Base-by-base conservation (phyloP, 2,329 filamentous ascomycete genomes). In the Trichophyton simii region DNA sequence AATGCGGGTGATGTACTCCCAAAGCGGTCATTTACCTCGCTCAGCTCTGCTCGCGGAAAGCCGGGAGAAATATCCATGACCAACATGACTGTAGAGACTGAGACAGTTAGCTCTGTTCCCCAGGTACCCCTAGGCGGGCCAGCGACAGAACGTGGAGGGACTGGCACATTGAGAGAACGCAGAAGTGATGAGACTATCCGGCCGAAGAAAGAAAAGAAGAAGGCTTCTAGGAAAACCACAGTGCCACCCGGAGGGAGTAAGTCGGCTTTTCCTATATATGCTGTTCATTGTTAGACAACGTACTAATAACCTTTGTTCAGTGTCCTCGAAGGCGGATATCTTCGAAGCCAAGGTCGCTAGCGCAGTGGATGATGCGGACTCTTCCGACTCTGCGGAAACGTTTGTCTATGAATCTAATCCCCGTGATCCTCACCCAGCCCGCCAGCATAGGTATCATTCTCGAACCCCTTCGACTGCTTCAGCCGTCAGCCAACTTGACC, bases 381-480 rank as follows among this genome's bases (percentile, higher is more conserved):
- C 92, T 11, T 96, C 92, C 5, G 94, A 99, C 72, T 97, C 92
- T 0, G 94, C 96, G 69, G 94, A 97, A 75, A 97, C 94, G 0
- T 99, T 97, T 73, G 94, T 99, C 15, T 99, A 99, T 76, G 94
- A 99, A 74, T 97, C 94, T 28, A 99, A 99, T 70, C 94, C 92
- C 8, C 81, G 82, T 13, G 84, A 86, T 66, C 77, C 79, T 25
- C 74, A 72, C 62, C 75, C 81, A 34, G 66, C 70, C 46, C 78
- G 82, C 59, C 88, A 89, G 59, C 83, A 84, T 65, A 83, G 91
- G 64, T 90, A 92, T 73, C 92, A 97, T 75, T 97, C 92, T 20
- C 85, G 94, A 65, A 99, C 94, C 1, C 94, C 94, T 5, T 97
- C 91, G 73, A 88, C 91, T 50, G 95, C 92, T 3, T 97, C 92